Conservation (phyloP, 2,329 filamentous ascomycete genomes). For the Xylaria sp. region DNA sequence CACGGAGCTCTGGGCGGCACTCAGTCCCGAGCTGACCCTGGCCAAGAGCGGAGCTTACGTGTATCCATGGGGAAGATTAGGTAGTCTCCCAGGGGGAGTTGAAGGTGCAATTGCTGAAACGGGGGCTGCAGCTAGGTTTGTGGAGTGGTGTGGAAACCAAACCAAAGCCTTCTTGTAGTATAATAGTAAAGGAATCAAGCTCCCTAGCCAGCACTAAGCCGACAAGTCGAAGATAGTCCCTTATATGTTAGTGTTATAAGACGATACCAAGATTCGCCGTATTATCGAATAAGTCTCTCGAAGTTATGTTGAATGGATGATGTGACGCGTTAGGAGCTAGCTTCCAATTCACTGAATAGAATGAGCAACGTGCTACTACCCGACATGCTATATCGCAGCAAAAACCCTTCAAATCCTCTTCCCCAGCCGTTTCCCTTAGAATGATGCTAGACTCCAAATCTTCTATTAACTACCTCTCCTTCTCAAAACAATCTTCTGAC, state of each 20-base stretch:
- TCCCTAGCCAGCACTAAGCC: neutral
- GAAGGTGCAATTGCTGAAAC: neutral
- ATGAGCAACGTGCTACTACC: too few relatives aligned
- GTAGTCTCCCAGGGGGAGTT: neutral
- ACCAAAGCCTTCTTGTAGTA: neutral
- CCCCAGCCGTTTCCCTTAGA: too few relatives aligned
- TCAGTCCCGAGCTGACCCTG: neutral
- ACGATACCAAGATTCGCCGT: too few relatives aligned
- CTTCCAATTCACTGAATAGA: too few relatives aligned
- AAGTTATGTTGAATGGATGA: too few relatives aligned
- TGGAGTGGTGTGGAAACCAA: neutral
- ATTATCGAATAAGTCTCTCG: too few relatives aligned
- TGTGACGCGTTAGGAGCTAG: too few relatives aligned
- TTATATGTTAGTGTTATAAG: neutral
- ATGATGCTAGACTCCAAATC: neutral
- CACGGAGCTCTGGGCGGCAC: neutral
- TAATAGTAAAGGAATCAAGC: neutral
- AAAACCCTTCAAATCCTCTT: neutral
- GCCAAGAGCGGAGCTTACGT: conserved; percentile 5
- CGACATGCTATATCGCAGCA: neutral
- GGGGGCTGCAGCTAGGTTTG: neutral
- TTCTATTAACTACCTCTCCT: neutral
- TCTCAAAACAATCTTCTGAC: neutral
- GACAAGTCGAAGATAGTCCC: neutral
- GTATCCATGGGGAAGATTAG: conserved; percentile 1